phyloP scores from a whole-genome alignment of 140 eudicot species.

The Oenanthe javanica region DNA sequence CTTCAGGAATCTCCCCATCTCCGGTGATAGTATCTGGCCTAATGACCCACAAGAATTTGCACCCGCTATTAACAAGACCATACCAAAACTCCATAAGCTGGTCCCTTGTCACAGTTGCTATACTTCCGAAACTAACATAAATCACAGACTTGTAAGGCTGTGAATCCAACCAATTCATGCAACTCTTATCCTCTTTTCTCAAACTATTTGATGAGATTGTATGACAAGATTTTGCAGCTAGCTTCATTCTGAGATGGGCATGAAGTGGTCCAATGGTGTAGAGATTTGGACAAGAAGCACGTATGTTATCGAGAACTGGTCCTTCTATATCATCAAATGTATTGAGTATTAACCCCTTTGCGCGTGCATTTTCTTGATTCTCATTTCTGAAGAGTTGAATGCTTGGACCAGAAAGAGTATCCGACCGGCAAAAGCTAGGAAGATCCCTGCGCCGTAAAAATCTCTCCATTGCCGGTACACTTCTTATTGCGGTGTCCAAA shows the following conservation, averaged over 20 bases:
- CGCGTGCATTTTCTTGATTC: slow-evolving; percentile 11
- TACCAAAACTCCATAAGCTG: too few relatives aligned
- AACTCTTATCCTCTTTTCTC: too few relatives aligned
- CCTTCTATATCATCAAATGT: slow-evolving; percentile 40
- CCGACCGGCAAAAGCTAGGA: too few relatives aligned
- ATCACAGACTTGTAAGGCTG: too few relatives aligned
- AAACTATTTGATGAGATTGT: too few relatives aligned
- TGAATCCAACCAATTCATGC: too few relatives aligned
- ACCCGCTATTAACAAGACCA: slow-evolving; percentile 30
- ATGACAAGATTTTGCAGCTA: too few relatives aligned
- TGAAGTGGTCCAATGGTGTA: too few relatives aligned
- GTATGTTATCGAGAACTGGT: slow-evolving; percentile 23
- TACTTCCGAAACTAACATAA: too few relatives aligned
- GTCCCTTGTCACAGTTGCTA: too few relatives aligned
- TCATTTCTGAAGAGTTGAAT: slow-evolving; percentile 8
- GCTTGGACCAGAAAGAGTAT: slow-evolving; percentile 1
- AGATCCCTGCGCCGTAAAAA: slow-evolving; percentile 37
- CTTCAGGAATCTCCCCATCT: slow-evolving; percentile 2
- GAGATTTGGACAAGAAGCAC: too few relatives aligned
- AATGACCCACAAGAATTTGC: slow-evolving; percentile 9
- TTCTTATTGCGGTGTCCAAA: slow-evolving; percentile 20
- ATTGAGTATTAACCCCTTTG: slow-evolving; percentile 31
- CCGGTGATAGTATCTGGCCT: neutral
- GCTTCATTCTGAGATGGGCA: too few relatives aligned
- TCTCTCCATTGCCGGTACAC: slow-evolving; percentile 34